Evolutionary conservation across 2,329 filamentous ascomycete species (phyloP).

Genomic region (Dactylellina leptospora): DNA sequence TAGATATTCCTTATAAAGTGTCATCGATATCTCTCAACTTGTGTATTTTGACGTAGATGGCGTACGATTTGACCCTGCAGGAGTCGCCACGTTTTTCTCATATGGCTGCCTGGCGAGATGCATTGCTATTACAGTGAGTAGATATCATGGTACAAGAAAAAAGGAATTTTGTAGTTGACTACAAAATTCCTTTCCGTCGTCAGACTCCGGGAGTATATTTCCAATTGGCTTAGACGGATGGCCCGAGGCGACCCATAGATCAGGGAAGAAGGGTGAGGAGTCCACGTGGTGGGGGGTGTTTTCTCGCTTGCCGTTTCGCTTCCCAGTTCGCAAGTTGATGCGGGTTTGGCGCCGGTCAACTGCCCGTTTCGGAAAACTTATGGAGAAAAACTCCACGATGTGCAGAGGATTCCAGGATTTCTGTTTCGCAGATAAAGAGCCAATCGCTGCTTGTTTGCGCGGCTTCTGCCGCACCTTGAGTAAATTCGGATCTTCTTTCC

Average conservation of each 20-base stretch:
- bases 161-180: no score
- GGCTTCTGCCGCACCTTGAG: neutral
- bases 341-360: neutral
- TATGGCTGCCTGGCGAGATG: neutral
- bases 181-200: no score
- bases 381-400: neutral
- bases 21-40: neutral
- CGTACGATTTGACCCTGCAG: neutral
- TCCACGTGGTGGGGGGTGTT: no score
- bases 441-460: neutral
- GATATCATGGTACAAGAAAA: no score
- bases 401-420: neutral
- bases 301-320: no score
- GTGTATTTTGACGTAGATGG: constrained; percentile 6
- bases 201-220: no score
- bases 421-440: neutral
- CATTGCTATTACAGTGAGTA: no score
- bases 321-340: no score
- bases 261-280: no score
- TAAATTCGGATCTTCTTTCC: neutral
- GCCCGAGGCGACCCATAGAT: no score
- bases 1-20: no score
- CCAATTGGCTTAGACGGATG: no score
- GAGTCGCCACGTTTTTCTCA: constrained; percentile 2
- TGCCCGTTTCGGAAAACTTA: neutral